Conservation (phyloP, 768 basidiomycete species). For the Kwoniella pini region DNA sequence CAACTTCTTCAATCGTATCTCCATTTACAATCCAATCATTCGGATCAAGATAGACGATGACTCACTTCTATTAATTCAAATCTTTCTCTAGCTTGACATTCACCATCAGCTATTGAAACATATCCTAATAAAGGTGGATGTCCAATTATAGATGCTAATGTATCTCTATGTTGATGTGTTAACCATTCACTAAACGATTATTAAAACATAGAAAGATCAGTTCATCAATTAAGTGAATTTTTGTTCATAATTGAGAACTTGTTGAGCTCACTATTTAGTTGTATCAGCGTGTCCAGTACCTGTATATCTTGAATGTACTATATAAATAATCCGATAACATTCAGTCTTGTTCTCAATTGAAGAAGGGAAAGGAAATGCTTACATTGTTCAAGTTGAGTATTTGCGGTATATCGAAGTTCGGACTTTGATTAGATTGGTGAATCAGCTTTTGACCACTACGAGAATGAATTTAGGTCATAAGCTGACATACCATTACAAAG, state of each 20-base stretch:
- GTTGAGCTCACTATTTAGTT: slow-evolving; percentile 94
- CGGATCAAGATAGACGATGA: slow-evolving; percentile 22
- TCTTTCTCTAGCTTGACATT: slow-evolving; percentile 80
- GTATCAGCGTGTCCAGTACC: slow-evolving; percentile 97
- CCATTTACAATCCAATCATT: no score
- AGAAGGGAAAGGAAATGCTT: slow-evolving; percentile 53
- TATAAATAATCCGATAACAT: not conserved
- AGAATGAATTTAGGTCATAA: no score
- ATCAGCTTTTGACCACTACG: not conserved
- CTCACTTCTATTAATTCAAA: slow-evolving; percentile 95
- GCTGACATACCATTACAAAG: not conserved
- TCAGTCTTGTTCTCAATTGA: slow-evolving; percentile 2
- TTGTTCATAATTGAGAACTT: no score
- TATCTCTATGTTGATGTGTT: slow-evolving; percentile 95
- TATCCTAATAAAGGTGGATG: slow-evolving; percentile 84
- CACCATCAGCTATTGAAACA: slow-evolving; percentile 89
- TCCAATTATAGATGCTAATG: slow-evolving; percentile 86
- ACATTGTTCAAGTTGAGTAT: slow-evolving; percentile 94
- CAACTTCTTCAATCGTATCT: no score
- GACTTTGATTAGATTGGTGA: slow-evolving; percentile 58
- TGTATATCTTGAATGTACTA: slow-evolving; percentile 93
- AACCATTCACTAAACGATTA: slow-evolving; percentile 77
- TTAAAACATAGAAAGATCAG: no score
- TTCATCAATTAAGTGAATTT: no score
- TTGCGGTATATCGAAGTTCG: slow-evolving; percentile 91